Percentiles rank a stretch among this genome's conserved stretches.
These are phyloP conservation scores for Yamadazyma takamatsuzukensis DNA, from an alignment of 805 yeast species.

Conservation along the genomic window DNA sequence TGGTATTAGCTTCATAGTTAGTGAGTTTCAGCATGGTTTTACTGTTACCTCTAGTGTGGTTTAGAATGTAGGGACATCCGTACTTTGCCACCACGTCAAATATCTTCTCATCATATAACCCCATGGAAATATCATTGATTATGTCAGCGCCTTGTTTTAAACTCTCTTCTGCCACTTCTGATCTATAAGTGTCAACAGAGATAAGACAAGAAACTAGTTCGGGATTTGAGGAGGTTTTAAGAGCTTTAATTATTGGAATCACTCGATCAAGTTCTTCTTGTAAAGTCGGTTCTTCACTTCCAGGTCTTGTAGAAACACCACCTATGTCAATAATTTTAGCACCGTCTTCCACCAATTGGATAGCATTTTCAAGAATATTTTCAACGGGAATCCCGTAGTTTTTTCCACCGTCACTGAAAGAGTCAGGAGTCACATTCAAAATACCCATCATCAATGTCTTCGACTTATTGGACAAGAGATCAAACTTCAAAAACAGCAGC, in stretches of 20 bases:
- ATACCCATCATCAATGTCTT: constrained; percentile 83
- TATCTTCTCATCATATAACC: constrained; percentile 62
- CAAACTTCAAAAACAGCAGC: constrained; percentile 32
- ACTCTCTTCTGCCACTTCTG: constrained; percentile 67
- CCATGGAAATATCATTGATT: constrained; percentile 87
- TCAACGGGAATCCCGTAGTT: constrained; percentile 22
- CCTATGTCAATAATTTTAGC: constrained; percentile 88
- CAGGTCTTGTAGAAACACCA: constrained; percentile 92
- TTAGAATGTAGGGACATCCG: constrained; percentile 74
- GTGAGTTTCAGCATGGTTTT: constrained; percentile 64
- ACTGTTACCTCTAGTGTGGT: constrained; percentile 84
- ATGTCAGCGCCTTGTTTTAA: constrained; percentile 82
- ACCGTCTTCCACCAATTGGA: constrained; percentile 50
- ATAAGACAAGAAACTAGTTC: constrained; percentile 45
- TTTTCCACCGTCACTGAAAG: constrained; percentile 87
- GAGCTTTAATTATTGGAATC: constrained; percentile 61
- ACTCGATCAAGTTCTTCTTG: constrained; percentile 72
- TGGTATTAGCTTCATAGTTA: constrained; percentile 43
- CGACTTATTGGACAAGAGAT: constrained; percentile 38
- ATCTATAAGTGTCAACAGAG: constrained; percentile 86
- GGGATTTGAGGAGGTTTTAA: constrained; percentile 43
- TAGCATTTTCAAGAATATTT: constrained; percentile 43
- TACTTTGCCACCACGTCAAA: constrained; percentile 64
- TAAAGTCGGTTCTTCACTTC: constrained; percentile 55
- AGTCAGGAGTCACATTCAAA: constrained; percentile 87